Evolutionary conservation across 2,329 filamentous ascomycete genomes (phyloP).

Genomic region (Paracoccidioides brasiliensis): DNA sequence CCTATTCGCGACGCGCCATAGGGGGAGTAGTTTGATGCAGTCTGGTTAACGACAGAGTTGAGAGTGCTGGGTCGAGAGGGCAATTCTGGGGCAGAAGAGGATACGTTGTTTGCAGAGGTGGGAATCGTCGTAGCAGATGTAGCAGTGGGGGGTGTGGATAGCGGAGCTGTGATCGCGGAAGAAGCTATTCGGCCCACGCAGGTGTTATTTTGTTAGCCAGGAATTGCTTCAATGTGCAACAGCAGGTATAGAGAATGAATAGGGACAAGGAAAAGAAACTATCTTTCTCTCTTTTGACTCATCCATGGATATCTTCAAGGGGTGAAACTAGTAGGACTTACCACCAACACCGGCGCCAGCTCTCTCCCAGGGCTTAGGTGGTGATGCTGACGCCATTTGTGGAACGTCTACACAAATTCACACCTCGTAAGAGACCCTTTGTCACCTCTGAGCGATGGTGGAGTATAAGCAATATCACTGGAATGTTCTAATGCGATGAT

Average conservation of each 20-base stretch:
- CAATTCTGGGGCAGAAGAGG: slow-evolving; percentile 49
- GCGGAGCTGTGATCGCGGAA: not conserved
- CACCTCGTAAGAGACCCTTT: not conserved
- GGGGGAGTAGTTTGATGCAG: slow-evolving; percentile 66
- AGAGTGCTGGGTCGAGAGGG: slow-evolving; percentile 72
- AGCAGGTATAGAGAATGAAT: not conserved
- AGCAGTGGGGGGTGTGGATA: slow-evolving; percentile 20
- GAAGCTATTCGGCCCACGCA: not conserved
- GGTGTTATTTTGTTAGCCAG: not conserved
- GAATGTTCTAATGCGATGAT: not conserved
- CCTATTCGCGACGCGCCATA: slow-evolving; percentile 46
- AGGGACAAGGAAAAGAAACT: not conserved
- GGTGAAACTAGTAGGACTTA: slow-evolving; percentile 24
- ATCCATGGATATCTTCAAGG: not conserved
- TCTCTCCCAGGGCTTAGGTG: slow-evolving; percentile 95
- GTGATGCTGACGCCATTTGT: slow-evolving; percentile 53
- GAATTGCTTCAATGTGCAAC: not conserved
- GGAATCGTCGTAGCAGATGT: slow-evolving; percentile 32
- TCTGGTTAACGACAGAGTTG: slow-evolving; percentile 69
- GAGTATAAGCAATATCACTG: not conserved
- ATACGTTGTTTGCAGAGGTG: slow-evolving; percentile 29
- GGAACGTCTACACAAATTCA: not conserved
- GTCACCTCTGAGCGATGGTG: not conserved
- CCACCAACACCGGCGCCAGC: slow-evolving; percentile 45
- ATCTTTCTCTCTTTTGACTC: not conserved